Conservation (phyloP, 2,329 filamentous ascomycete genomes). For the Cladosporium sphaerospermum region DNA sequence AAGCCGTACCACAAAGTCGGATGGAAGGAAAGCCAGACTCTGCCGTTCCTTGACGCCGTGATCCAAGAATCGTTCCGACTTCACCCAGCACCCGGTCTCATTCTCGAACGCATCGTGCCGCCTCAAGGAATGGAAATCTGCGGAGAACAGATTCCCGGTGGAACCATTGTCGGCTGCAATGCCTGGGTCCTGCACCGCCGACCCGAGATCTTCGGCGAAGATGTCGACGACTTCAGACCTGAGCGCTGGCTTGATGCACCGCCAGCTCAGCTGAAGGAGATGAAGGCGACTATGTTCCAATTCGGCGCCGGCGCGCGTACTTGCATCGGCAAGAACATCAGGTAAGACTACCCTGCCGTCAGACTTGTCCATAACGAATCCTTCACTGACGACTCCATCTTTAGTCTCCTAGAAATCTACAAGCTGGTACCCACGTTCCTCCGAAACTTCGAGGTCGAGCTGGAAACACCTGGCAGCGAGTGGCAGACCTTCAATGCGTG, state of each 20-base stretch:
- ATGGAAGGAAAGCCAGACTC: constrained; percentile 61
- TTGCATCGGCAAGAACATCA: constrained; percentile 55
- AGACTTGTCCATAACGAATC: no score
- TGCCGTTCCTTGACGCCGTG: constrained; percentile 71
- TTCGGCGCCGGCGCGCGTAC: constrained; percentile 67
- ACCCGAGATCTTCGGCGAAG: constrained; percentile 60
- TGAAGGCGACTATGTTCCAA: constrained; percentile 66
- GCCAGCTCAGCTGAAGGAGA: constrained; percentile 54
- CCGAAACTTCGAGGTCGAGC: constrained; percentile 55
- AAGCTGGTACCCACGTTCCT: constrained; percentile 52
- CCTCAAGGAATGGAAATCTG: constrained; percentile 57
- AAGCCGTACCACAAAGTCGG: constrained; percentile 54
- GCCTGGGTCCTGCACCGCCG: constrained; percentile 69
- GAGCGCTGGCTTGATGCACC: constrained; percentile 58
- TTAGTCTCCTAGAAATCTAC: constrained; percentile 44
- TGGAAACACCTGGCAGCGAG: constrained; percentile 34
- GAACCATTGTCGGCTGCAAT: constrained; percentile 68
- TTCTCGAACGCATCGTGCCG: constrained; percentile 68
- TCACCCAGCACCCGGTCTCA: constrained; percentile 67
- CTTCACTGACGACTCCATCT: neutral
- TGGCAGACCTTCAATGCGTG: constrained; percentile 49
- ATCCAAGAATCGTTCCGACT: constrained; percentile 73
- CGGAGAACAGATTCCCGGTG: constrained; percentile 57
- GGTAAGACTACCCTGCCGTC: neutral
- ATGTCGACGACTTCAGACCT: constrained; percentile 60